A percentile compares a stretch with the other conserved stretches of the same genome.
Evolutionary conservation across 768 basidiomycete genomes (phyloP).

Genomic region (Russula griseocarnosa): DNA sequence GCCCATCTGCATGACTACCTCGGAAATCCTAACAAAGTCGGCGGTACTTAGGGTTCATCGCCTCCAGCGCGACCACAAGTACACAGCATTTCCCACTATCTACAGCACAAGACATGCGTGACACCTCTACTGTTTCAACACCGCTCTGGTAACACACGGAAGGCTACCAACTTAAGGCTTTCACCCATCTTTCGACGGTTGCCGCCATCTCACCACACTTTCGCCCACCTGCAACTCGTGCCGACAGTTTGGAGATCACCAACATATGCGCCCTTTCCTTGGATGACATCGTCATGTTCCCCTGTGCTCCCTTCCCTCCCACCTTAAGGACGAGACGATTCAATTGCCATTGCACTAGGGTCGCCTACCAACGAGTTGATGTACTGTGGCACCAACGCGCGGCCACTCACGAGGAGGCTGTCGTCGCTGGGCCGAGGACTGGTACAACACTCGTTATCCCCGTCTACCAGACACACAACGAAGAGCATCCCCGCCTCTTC

Average conservation of each 20-base stretch:
- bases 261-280: neutral
- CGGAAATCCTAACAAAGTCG: neutral
- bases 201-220: neutral
- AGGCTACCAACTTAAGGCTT: too few species aligned
- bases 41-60: neutral
- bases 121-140: too few species aligned
- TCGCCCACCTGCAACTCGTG: neutral
- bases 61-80: neutral
- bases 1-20: neutral
- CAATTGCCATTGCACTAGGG: neutral
- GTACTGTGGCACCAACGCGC: neutral
- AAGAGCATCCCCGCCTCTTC: neutral
- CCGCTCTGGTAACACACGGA: too few species aligned
- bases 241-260: neutral
- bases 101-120: too few species aligned
- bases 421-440: neutral
- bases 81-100: neutral
- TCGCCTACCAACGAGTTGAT: neutral
- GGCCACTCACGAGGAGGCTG: neutral
- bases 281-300: neutral
- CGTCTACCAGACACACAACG: neutral
- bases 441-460: neutral
- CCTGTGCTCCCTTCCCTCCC: neutral
- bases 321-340: neutral
- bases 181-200: neutral